Evolutionary conservation across 1,139 yeast genomes (phyloP).

Genomic region (Lodderomyces orthopsilosis): DNA sequence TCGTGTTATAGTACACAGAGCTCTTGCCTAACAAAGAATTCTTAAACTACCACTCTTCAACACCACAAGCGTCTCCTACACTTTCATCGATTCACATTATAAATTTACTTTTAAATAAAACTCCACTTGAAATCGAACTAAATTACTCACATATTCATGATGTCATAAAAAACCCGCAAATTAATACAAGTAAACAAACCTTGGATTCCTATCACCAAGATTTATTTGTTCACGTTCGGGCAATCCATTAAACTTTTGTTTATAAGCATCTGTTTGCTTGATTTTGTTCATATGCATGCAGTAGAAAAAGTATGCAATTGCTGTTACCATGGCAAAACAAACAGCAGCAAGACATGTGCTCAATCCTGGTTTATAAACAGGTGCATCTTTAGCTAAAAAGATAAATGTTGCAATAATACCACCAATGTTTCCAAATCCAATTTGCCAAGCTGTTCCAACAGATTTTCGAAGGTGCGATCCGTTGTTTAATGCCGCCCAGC

Average conservation of each 20-base stretch:
- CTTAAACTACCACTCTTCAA: no score
- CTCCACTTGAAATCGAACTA: no score
- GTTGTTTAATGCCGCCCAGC: constrained; percentile 68
- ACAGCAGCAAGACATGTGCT: constrained; percentile 52
- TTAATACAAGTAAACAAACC: constrained; percentile 42
- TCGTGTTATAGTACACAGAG: no score
- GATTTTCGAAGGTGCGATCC: constrained; percentile 71
- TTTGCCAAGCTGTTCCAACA: constrained; percentile 72
- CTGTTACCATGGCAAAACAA: constrained; percentile 47
- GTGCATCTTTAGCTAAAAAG: constrained; percentile 57
- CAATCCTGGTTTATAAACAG: constrained; percentile 57
- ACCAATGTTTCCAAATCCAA: constrained; percentile 82
- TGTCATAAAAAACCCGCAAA: no score
- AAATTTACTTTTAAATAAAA: no score
- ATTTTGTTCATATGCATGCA: constrained; percentile 40
- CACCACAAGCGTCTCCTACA: no score
- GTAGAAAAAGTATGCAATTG: constrained; percentile 41
- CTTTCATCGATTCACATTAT: no score
- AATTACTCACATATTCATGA: no score
- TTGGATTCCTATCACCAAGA: constrained; percentile 68
- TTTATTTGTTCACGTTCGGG: constrained; percentile 47
- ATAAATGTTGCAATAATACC: constrained; percentile 72
- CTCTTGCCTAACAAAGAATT: no score
- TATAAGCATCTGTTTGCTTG: constrained; percentile 37
- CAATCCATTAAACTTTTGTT: constrained; percentile 41